Base-by-base conservation (phyloP, 352 stramenopile genomes). In the Albugo laibachii region DNA sequence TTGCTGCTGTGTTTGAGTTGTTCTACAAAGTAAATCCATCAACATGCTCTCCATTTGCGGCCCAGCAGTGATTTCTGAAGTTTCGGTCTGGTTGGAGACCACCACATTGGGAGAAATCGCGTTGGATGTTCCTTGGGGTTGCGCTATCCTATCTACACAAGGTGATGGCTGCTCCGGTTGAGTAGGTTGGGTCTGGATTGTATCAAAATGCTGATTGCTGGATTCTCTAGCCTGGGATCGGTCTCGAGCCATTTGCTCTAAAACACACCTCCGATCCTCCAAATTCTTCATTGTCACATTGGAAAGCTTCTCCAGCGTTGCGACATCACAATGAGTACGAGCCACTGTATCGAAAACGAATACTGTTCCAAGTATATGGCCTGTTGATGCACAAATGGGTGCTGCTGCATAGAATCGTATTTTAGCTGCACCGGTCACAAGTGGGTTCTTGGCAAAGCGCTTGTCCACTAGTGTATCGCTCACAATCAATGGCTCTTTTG, bases 31-130 rank as follows among this genome's bases (percentile, higher is more conserved):
- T 48, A 91, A 55, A 64, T 91, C 77, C 77, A 91, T 91, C 31
- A 91, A 60, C 77, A 91, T 91, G 50, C 74, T 87, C 52, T 91
- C 77, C 74, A 91, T 87, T 75, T 91, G 87, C 0, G 77, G 77
- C 10, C 77, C 77, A 19, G 74, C 64, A 6, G 72, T 85, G 13
- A 91, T 74, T 51, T 91, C 74, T 15, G 74, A 74, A 42, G 87
- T 75, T 13, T 73, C 74, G 14, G 75, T 60, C 31, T 40, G 56
- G 57, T 83, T 85, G 4, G 72, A 67, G 1, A 75, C 72, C 11
- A 91, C 77, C 24, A 87, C 58, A 48, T 91, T 31, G 24, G 24
- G 8, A 31, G 24, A 8, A 31, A 31, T 31, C 24, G 24, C 24
- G 8, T 10, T 8, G 3, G 24, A 31, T 3, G 24, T 31, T 31